Conservation (phyloP, 2,329 filamentous ascomycete species). For the Rachicladosporium sp. region DNA sequence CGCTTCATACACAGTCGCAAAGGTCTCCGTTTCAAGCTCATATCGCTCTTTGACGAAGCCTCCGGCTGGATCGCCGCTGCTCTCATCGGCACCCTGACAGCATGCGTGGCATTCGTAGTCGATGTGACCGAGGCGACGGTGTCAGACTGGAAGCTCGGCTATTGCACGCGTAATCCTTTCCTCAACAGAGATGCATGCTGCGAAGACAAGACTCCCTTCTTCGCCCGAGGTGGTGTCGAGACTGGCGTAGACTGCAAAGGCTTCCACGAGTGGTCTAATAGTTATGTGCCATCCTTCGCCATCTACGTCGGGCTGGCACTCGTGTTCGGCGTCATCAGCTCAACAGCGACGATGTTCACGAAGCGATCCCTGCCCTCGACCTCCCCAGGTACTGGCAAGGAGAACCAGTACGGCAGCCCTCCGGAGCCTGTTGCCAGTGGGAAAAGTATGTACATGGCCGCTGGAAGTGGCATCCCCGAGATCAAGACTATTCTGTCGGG, state of each 20-base stretch:
- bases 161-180: constrained; percentile 36
- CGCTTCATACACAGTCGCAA: constrained; percentile 32
- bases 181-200: constrained; percentile 41
- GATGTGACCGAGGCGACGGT: constrained; percentile 43
- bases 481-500: constrained; percentile 50
- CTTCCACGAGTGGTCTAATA: constrained; percentile 34
- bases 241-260: constrained; percentile 22
- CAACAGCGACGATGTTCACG: constrained; percentile 38
- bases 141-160: constrained; percentile 47
- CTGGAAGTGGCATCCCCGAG: constrained; percentile 48
- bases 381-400: constrained; percentile 22
- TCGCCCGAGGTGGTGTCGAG: constrained; percentile 11
- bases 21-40: constrained; percentile 29
- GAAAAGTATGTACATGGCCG: constrained; percentile 48
- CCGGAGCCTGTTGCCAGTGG: constrained; percentile 19
- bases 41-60: constrained; percentile 36
- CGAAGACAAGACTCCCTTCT: constrained; percentile 21
- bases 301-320: constrained; percentile 40
- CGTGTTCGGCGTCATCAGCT: constrained; percentile 38
- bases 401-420: constrained; percentile 11
- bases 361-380: constrained; percentile 36
- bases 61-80: constrained; percentile 46
- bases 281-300: constrained; percentile 31
- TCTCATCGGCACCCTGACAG: constrained; percentile 42
- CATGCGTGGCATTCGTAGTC: constrained; percentile 43